These are phyloP conservation scores for Aspergillus fumigatus DNA, from an alignment of 2,329 filamentous ascomycete genomes.

Conservation along the genomic window DNA sequence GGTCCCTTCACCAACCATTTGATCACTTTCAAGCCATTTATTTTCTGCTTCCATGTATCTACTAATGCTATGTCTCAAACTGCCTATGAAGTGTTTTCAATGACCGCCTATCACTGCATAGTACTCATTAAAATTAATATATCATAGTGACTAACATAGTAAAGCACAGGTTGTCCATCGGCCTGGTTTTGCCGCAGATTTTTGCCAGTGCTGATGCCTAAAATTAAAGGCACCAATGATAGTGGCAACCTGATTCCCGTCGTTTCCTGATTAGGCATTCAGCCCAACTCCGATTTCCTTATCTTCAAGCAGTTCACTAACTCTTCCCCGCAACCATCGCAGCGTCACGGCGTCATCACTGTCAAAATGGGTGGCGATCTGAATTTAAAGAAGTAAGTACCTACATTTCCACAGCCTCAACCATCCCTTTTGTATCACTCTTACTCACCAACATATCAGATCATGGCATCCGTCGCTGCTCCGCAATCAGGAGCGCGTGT, in stretches of 20 bases:
- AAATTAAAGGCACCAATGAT: not conserved
- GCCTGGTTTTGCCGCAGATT: not conserved
- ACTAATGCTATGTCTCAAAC: conserved; percentile 8
- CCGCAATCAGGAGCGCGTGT: conserved; percentile 86
- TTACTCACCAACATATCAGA: conserved; percentile 35
- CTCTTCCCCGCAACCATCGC: not conserved
- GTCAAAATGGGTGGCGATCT: conserved; percentile 85
- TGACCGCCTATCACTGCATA: not conserved
- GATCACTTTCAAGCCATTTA: conserved; percentile 7
- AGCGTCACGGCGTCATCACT: not conserved
- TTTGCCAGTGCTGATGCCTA: not conserved
- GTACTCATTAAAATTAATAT: conserved; percentile 5
- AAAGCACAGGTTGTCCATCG: conserved; percentile 2
- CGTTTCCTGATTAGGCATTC: not conserved
- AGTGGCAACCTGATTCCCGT: not conserved
- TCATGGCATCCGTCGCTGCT: conserved; percentile 88
- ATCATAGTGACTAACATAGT: conserved; percentile 2
- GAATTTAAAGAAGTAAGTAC: conserved; percentile 73
- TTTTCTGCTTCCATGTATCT: conserved; percentile 17
- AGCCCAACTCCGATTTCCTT: not conserved
- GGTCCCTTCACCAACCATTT: conserved; percentile 7
- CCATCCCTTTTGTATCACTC: not conserved
- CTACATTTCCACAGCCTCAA: not conserved
- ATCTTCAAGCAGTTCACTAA: not conserved
- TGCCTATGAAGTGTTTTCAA: not conserved